These are phyloP conservation scores for Plasmodiophora brassicae DNA, from an alignment of 208 protist species.

Conservation along the genomic window DNA sequence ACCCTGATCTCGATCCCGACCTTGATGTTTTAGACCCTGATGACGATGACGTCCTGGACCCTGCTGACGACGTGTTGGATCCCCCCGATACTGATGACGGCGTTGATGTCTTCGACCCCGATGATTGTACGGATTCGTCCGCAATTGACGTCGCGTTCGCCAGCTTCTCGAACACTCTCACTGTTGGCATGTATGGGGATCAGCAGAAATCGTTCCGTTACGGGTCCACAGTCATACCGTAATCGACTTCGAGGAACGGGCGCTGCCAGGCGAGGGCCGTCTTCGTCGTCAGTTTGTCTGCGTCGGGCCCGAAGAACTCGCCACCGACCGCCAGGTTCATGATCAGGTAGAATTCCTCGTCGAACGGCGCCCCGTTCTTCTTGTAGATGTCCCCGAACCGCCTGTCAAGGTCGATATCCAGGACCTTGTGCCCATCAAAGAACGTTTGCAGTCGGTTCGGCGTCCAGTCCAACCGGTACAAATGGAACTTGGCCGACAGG, in stretches of 20 bases:
- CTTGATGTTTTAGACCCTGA: too few relatives aligned
- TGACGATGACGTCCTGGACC: too few relatives aligned
- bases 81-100: too few relatives aligned
- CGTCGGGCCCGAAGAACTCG: background rate
- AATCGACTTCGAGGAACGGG: background rate
- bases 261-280: background rate
- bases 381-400: background rate
- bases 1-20: too few relatives aligned
- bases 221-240: too few relatives aligned
- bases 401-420: background rate
- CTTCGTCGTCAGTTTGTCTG: background rate
- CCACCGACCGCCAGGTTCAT: conserved; percentile 47
- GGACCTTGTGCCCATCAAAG: conserved; percentile 17
- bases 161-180: too few relatives aligned
- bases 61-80: too few relatives aligned
- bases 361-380: conserved; percentile 39
- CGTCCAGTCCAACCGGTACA: conserved; percentile 15
- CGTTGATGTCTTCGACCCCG: too few relatives aligned
- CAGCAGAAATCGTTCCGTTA: too few relatives aligned
- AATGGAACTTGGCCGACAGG: background rate
- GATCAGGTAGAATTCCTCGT: conserved; percentile 51
- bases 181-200: too few relatives aligned
- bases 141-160: too few relatives aligned
- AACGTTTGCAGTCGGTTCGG: background rate
- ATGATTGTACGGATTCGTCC: too few relatives aligned